These are phyloP conservation scores for Umbilicaria muhlenbergii DNA, from an alignment of 495 filamentous ascomycete species.

Conservation along the genomic window DNA sequence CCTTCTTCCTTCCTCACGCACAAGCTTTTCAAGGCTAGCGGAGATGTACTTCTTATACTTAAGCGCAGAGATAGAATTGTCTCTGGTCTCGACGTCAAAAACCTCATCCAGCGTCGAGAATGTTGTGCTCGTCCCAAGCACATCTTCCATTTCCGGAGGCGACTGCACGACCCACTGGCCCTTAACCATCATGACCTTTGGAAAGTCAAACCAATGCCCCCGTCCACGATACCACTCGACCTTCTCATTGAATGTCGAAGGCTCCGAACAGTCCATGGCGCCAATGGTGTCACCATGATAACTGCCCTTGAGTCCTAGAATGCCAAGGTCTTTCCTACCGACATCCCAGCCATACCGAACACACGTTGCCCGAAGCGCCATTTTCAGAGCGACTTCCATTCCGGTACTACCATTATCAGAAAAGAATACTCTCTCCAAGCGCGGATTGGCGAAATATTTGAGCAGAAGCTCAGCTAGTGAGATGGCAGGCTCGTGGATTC, in stretches of 20 bases:
- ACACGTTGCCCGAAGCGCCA: conserved; percentile 51
- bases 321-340: conserved; percentile 36
- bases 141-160: conserved; percentile 28
- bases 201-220: conserved; percentile 65
- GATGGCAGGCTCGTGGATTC: conserved; percentile 56
- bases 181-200: conserved; percentile 43
- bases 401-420: conserved; percentile 70
- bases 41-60: conserved; percentile 44
- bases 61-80: conserved; percentile 21
- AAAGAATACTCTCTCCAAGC: conserved; percentile 53
- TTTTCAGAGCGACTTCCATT: conserved; percentile 67
- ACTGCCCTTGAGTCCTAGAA: conserved; percentile 56
- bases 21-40: conserved; percentile 30
- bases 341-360: conserved; percentile 47
- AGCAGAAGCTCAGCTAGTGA: conserved; percentile 45
- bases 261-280: conserved; percentile 65
- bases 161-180: conserved; percentile 47
- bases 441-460: conserved; percentile 36
- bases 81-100: conserved; percentile 42
- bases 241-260: conserved; percentile 54
- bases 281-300: conserved; percentile 77
- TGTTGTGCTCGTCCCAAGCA: conserved; percentile 26
- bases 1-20: conserved; percentile 36
- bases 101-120: conserved; percentile 38
- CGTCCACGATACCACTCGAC: conserved; percentile 65